Evolutionary conservation across 1,139 yeast genomes (phyloP).

Genomic region (Blastobotrys elegans): DNA sequence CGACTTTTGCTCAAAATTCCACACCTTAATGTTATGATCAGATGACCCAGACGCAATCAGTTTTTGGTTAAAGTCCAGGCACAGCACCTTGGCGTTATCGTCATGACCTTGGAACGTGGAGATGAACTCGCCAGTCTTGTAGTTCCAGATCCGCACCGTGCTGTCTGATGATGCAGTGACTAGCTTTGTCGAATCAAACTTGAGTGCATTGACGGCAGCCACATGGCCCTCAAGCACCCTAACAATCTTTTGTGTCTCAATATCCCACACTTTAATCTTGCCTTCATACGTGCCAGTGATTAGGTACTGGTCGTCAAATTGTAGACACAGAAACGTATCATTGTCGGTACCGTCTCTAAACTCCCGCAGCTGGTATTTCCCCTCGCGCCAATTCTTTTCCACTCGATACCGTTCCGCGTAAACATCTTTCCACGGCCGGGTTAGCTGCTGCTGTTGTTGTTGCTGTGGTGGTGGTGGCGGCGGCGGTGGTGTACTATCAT

Average conservation of each 20-base stretch:
- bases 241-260: constrained; percentile 71
- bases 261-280: constrained; percentile 85
- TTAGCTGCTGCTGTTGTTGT: constrained; percentile 26
- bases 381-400: constrained; percentile 93
- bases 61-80: constrained; percentile 74
- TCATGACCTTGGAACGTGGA: constrained; percentile 92
- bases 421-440: constrained; percentile 93
- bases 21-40: constrained; percentile 84
- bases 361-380: constrained; percentile 56
- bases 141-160: constrained; percentile 93
- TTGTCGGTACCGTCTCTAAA: constrained; percentile 53
- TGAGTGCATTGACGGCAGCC: constrained; percentile 77
- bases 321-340: constrained; percentile 85
- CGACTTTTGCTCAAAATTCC: constrained; percentile 93
- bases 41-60: constrained; percentile 91
- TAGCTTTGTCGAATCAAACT: constrained; percentile 80
- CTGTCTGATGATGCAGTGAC: constrained; percentile 90
- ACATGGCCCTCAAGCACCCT: constrained; percentile 77
- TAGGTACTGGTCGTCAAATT: constrained; percentile 68
- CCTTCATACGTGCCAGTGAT: constrained; percentile 93
- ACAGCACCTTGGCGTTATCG: constrained; percentile 59
- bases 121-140: constrained; percentile 87
- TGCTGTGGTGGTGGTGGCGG: not conserved
- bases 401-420: constrained; percentile 86
- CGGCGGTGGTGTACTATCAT: not conserved